Conservation (phyloP, 2,329 filamentous ascomycete species). For the Aureobasidium sp. region DNA sequence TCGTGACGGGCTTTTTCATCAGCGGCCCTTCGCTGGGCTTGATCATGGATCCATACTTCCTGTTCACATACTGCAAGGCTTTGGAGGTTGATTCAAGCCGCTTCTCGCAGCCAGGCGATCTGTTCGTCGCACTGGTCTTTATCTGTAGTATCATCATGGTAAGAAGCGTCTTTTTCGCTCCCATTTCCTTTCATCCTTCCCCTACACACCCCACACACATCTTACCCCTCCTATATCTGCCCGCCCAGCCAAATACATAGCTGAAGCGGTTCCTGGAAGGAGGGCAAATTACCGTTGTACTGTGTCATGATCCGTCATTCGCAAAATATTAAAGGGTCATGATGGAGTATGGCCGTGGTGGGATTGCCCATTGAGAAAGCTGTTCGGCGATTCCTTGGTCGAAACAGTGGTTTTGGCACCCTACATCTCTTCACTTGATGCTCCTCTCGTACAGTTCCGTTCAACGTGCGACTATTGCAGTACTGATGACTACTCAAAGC, state of each 20-base stretch:
- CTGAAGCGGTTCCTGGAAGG: constrained; percentile 48
- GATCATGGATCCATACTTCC: constrained; percentile 65
- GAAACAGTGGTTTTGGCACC: constrained; percentile 51
- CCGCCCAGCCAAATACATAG: constrained; percentile 40
- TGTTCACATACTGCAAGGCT: constrained; percentile 68
- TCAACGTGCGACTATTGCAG: background rate
- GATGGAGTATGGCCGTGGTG: constrained; percentile 43
- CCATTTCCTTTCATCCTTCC: constrained; percentile 15
- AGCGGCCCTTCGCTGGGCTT: constrained; percentile 49
- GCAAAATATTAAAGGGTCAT: constrained; percentile 37
- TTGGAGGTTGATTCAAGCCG: constrained; percentile 64
- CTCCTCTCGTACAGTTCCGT: background rate
- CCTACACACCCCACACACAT: constrained; percentile 22
- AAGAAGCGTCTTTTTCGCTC: constrained; percentile 41
- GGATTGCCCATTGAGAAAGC: constrained; percentile 44
- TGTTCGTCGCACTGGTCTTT: constrained; percentile 73
- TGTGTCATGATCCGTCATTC: constrained; percentile 41
- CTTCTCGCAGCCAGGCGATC: constrained; percentile 67
- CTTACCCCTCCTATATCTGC: constrained; percentile 48
- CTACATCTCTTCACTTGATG: constrained; percentile 43
- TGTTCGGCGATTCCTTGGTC: constrained; percentile 46
- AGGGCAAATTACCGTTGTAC: constrained; percentile 46
- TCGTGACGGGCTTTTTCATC: constrained; percentile 50
- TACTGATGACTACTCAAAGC: constrained; percentile 12
- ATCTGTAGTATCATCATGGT: constrained; percentile 65